Conservation (phyloP, 2,329 filamentous ascomycete genomes). For the Alternaria triticimaculans region DNA sequence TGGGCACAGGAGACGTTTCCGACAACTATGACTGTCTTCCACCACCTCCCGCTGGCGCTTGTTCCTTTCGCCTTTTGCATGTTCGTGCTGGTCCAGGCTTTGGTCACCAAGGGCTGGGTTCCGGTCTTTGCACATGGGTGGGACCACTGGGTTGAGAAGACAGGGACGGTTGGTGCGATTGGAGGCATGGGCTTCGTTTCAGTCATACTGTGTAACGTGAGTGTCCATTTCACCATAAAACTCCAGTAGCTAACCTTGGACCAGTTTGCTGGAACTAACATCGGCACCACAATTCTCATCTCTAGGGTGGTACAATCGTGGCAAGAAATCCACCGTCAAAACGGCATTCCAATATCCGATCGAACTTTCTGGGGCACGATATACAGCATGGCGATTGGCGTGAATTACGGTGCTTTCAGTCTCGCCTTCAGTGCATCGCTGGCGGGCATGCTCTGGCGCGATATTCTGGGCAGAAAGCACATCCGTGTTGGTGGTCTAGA, state of each 20-base stretch:
- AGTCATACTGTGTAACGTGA: slow-evolving; percentile 74
- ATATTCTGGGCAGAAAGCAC: slow-evolving; percentile 72
- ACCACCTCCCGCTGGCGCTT: slow-evolving; percentile 70
- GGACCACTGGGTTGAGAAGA: slow-evolving; percentile 74
- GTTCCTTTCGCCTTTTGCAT: slow-evolving; percentile 76
- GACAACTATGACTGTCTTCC: slow-evolving; percentile 68
- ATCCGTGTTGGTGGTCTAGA: slow-evolving; percentile 69
- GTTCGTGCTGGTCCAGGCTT: slow-evolving; percentile 75
- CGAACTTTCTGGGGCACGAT: slow-evolving; percentile 76
- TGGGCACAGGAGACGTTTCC: slow-evolving; percentile 76
- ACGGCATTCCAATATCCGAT: slow-evolving; percentile 61
- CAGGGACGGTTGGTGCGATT: slow-evolving; percentile 71
- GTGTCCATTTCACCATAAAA: slow-evolving; percentile 39
- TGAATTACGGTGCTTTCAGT: slow-evolving; percentile 78
- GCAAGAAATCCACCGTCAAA: slow-evolving; percentile 63
- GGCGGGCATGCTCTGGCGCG: slow-evolving; percentile 74
- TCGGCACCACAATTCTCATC: slow-evolving; percentile 76
- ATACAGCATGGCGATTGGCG: slow-evolving; percentile 73
- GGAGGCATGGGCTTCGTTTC: slow-evolving; percentile 77
- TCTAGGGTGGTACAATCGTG: slow-evolving; percentile 74
- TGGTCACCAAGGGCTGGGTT: slow-evolving; percentile 78
- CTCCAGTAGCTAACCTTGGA: neutral
- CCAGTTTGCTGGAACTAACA: slow-evolving; percentile 78
- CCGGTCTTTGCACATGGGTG: slow-evolving; percentile 75
- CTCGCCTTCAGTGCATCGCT: slow-evolving; percentile 74